Percentiles rank a stretch among this genome's conserved stretches.
phyloP scores from a whole-genome alignment of 768 basidiomycete genomes.

The Cyclocybe cylindracea region DNA sequence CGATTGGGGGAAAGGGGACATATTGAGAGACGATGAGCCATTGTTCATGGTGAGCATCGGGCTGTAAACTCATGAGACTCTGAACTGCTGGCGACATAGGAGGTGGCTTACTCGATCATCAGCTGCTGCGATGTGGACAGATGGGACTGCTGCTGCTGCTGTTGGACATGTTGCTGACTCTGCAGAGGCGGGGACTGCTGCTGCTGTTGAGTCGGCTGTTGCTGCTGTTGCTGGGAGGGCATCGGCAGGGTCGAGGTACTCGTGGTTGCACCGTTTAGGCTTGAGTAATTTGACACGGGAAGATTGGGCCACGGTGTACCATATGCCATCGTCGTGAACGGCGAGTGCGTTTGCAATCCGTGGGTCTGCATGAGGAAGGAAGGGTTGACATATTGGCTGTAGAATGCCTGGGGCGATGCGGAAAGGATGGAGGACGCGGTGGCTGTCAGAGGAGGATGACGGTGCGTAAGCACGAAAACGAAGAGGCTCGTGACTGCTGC shows the following conservation, averaged over 20 bases:
- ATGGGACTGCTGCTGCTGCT: conserved; percentile 18
- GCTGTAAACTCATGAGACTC: conserved; percentile 34
- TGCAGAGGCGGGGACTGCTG: conserved; percentile 28
- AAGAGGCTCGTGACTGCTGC: conserved; percentile 3
- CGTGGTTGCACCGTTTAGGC: conserved; percentile 73
- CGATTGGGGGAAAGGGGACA: conserved; percentile 45
- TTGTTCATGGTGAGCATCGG: conserved; percentile 59
- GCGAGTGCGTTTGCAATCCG: conserved; percentile 13
- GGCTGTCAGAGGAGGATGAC: background rate
- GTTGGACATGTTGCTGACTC: conserved; percentile 29
- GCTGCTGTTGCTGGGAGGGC: conserved; percentile 21
- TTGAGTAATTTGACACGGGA: conserved; percentile 76
- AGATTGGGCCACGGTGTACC: conserved; percentile 52
- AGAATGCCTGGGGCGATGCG: conserved; percentile 40
- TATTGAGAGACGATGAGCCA: conserved; percentile 41
- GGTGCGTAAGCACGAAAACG: background rate
- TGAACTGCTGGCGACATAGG: conserved; percentile 9
- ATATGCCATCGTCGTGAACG: conserved; percentile 57
- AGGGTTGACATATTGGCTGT: conserved; percentile 39
- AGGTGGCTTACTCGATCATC: conserved; percentile 67
- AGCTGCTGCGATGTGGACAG: conserved; percentile 40
- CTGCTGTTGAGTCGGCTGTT: conserved; percentile 20
- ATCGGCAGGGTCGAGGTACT: conserved; percentile 28
- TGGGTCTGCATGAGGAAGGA: conserved; percentile 40
- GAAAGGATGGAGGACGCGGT: conserved; percentile 26